phyloP scores from a whole-genome alignment of 2,329 filamentous ascomycete genomes.

The Diaporthe sp. region DNA sequence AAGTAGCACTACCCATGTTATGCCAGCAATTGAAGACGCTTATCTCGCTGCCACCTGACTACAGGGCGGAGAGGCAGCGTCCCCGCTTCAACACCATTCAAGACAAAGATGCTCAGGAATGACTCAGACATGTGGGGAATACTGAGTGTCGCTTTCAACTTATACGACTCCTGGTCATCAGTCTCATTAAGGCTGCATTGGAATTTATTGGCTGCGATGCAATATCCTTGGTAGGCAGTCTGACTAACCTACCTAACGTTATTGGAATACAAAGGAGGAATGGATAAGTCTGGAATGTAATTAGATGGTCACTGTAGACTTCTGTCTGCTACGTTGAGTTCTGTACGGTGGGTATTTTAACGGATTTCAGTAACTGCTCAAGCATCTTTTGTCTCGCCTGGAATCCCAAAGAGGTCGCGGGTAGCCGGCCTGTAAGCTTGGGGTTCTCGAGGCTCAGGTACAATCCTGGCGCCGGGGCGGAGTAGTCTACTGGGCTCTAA shows the following conservation, averaged over 20 bases:
- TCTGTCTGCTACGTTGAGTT: too few species aligned
- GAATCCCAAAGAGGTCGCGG: neutral
- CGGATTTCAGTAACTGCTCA: neutral
- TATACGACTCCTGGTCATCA: neutral
- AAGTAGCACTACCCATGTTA: too few species aligned
- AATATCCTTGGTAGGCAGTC: neutral
- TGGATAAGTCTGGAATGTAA: too few species aligned
- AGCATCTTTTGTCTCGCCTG: neutral
- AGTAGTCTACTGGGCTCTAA: neutral
- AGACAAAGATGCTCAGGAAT: neutral
- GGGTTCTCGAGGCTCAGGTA: neutral
- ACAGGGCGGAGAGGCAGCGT: neutral
- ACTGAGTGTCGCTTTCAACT: neutral
- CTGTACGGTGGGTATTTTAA: neutral
- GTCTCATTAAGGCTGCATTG: neutral
- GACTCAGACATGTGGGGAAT: neutral
- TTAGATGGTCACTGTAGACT: neutral
- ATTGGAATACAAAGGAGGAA: too few species aligned
- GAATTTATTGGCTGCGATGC: neutral
- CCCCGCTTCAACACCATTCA: neutral
- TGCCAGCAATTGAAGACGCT: too few species aligned
- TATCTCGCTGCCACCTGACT: too few species aligned
- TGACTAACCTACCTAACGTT: neutral
- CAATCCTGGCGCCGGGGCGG: neutral
- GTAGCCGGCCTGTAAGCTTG: neutral